phyloP scores from a whole-genome alignment of 2,329 filamentous ascomycete species.

The Rhynchosporium graminicola region DNA sequence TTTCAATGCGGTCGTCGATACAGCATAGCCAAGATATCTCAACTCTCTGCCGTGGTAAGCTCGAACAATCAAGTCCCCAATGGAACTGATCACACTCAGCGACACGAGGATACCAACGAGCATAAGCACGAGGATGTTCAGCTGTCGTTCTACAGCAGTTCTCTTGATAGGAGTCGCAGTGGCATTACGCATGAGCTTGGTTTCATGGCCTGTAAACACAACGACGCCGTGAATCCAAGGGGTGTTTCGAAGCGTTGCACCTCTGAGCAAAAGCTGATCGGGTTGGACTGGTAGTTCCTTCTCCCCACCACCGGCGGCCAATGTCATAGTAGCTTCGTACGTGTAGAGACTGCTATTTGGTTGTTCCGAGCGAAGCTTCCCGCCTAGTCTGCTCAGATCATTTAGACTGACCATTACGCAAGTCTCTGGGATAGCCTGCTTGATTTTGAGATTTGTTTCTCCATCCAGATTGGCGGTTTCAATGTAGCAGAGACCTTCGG shows the following conservation, averaged over 20 bases:
- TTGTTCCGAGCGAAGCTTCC: constrained; percentile 89
- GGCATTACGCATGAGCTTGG: constrained; percentile 97
- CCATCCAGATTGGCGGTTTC: constrained; percentile 97
- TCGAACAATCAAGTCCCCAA: constrained; percentile 84
- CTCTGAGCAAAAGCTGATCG: constrained; percentile 89
- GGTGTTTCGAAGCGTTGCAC: constrained; percentile 91
- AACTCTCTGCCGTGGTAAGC: constrained; percentile 63
- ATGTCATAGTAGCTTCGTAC: constrained; percentile 92
- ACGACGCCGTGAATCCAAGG: constrained; percentile 96
- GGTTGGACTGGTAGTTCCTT: constrained; percentile 88
- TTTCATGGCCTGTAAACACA: constrained; percentile 97
- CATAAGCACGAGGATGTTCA: constrained; percentile 91
- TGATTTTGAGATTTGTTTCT: constrained; percentile 98
- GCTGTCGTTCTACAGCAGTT: constrained; percentile 90
- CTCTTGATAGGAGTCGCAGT: constrained; percentile 97
- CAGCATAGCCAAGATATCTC: constrained; percentile 69
- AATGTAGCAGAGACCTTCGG: constrained; percentile 96
- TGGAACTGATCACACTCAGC: constrained; percentile 85
- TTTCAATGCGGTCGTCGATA: constrained; percentile 53
- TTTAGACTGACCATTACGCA: constrained; percentile 80
- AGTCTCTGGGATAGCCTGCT: constrained; percentile 94
- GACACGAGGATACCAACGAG: constrained; percentile 80
- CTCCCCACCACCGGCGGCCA: constrained; percentile 87
- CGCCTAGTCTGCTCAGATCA: constrained; percentile 82
- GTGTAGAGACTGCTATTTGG: constrained; percentile 98